Conservation (phyloP, 2,329 filamentous ascomycete genomes). For the Venturia aucupariae region DNA sequence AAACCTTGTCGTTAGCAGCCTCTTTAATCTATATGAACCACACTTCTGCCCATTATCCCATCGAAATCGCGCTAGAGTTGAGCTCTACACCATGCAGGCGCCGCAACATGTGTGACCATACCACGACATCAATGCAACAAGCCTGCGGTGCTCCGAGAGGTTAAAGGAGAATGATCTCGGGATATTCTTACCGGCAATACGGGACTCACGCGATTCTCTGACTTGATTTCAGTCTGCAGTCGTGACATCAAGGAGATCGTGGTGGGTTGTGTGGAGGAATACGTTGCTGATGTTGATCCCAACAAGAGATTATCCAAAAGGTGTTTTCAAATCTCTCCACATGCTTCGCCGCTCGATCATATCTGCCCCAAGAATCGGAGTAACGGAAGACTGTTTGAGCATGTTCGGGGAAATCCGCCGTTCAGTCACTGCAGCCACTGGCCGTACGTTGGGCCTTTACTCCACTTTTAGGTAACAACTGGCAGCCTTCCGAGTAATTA, state of each 20-base stretch:
- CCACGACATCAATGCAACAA: background rate
- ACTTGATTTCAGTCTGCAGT: no score
- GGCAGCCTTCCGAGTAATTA: background rate
- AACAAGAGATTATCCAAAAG: background rate
- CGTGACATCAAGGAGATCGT: no score
- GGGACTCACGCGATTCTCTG: background rate
- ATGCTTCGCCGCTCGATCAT: no score
- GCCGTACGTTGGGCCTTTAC: background rate
- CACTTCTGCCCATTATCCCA: background rate
- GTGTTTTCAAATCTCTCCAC: no score
- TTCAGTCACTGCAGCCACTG: background rate
- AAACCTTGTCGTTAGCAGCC: background rate
- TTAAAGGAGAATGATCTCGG: background rate
- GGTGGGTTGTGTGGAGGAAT: background rate
- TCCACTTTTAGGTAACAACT: background rate
- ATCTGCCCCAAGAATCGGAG: background rate
- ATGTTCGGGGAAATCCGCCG: background rate
- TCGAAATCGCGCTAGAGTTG: background rate
- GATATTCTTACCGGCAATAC: background rate
- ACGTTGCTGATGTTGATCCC: background rate
- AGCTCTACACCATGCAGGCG: background rate
- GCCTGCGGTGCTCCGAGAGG: background rate
- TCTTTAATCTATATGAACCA: background rate
- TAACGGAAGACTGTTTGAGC: background rate
- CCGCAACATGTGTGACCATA: background rate